These are phyloP conservation scores for Corinectria fuckeliana DNA, from an alignment of 2,329 filamentous ascomycete genomes.

Conservation along the genomic window DNA sequence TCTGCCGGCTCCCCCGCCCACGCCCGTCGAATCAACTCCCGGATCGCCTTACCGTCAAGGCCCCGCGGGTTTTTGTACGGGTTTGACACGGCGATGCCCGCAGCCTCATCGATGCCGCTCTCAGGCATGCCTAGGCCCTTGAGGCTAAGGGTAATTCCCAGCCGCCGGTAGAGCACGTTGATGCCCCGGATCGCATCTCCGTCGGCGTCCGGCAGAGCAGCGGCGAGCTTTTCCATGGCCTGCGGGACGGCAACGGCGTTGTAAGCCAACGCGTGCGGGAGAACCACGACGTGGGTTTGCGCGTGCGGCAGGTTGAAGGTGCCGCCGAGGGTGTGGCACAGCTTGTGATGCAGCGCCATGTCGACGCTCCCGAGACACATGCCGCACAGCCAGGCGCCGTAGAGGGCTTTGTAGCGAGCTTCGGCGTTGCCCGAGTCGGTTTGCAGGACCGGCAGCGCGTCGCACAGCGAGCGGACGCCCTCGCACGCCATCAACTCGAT, in stretches of 20 bases:
- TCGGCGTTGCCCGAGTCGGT: constrained; percentile 33
- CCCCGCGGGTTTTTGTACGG: constrained; percentile 65
- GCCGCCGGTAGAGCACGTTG: constrained; percentile 60
- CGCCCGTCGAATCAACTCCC: constrained; percentile 63
- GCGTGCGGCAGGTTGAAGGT: constrained; percentile 38
- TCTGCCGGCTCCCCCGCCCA: constrained; percentile 64
- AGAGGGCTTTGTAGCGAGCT: constrained; percentile 47
- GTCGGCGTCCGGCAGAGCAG: constrained; percentile 60
- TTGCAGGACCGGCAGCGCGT: constrained; percentile 48
- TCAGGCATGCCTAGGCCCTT: constrained; percentile 65
- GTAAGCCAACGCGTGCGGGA: constrained; percentile 69
- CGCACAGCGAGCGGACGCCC: constrained; percentile 5
- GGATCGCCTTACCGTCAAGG: constrained; percentile 57
- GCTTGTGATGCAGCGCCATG: constrained; percentile 19
- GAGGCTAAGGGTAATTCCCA: constrained; percentile 59
- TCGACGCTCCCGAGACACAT: constrained; percentile 12
- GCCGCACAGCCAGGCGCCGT: constrained; percentile 50
- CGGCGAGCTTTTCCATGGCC: constrained; percentile 59
- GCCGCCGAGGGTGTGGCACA: constrained; percentile 59
- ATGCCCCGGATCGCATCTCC: constrained; percentile 64
- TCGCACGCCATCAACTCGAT: constrained; percentile 65
- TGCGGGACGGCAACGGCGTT: constrained; percentile 62
- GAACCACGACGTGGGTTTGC: constrained; percentile 47
- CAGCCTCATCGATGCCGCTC: constrained; percentile 63
- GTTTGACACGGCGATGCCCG: constrained; percentile 63